These are phyloP conservation scores for Davidsoniella eucalypti DNA, from an alignment of 2,329 filamentous ascomycete species.

Conservation along the genomic window DNA sequence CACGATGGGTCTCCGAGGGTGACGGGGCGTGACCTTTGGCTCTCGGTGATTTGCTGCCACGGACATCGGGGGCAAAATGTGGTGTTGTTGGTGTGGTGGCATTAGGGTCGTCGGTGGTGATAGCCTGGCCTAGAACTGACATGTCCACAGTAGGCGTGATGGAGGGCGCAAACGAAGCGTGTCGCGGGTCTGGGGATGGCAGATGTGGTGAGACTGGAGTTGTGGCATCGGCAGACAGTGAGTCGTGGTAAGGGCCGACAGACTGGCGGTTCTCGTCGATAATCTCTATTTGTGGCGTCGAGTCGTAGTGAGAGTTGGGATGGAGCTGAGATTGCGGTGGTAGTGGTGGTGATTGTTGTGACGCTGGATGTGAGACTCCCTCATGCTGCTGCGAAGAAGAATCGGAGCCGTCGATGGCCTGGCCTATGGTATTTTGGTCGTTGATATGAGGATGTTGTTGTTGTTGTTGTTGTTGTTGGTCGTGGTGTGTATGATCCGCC, in stretches of 20 bases:
- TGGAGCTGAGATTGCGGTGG: not conserved
- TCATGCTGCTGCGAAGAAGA: not conserved
- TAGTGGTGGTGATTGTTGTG: not conserved
- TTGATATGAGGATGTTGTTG: not conserved
- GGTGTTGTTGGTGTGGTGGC: slow-evolving; percentile 9
- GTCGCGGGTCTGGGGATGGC: slow-evolving; percentile 10
- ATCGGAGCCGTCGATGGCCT: not conserved
- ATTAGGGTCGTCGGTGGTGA: slow-evolving; percentile 10
- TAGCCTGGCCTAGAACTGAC: slow-evolving; percentile 10
- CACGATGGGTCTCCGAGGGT: slow-evolving; percentile 43
- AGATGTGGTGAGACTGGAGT: slow-evolving; percentile 4
- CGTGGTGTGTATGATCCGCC: not conserved
- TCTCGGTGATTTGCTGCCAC: slow-evolving; percentile 7
- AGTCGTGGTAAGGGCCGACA: slow-evolving; percentile 8
- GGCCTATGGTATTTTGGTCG: no score
- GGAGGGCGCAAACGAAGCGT: slow-evolving; percentile 11
- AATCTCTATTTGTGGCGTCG: slow-evolving; percentile 12
- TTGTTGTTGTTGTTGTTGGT: not conserved
- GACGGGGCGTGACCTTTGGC: slow-evolving; percentile 11
- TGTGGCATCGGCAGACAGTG: slow-evolving; percentile 4
- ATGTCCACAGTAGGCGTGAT: slow-evolving; percentile 10
- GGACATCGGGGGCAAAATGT: slow-evolving; percentile 8
- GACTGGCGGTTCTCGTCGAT: slow-evolving; percentile 11
- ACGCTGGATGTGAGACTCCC: not conserved
- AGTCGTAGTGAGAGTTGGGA: not conserved